Base-by-base conservation (phyloP, 1,139 yeast species). In the Pichia sorboxylosa region DNA sequence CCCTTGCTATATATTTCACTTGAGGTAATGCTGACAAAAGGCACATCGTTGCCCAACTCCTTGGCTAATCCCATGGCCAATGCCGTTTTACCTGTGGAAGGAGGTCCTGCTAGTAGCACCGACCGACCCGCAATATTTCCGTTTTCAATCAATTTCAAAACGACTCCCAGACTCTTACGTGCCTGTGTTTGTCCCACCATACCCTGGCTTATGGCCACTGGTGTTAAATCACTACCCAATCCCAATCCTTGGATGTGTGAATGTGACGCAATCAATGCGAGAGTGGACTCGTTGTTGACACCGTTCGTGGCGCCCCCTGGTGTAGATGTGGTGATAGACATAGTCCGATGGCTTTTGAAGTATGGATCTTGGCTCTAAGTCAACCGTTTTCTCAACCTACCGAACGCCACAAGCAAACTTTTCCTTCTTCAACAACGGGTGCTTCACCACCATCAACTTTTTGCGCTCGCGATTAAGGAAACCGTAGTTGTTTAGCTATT, bases 41-140 rank as follows among this genome's bases (percentile, higher is more conserved):
- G 98, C 27, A 92, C 96, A 48, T 87, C 95, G 15, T 62, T 52
- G 11, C 98, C 98, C 45, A 92, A 66, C 30, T 76, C 73, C 57
- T 90, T 97, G 10, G 95, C 71, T 38, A 90, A 65, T 19, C 96
- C 99, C 90, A 87, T 85, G 19, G 99, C 99, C 50, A 92, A 77
- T 32, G 99, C 99, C 9, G 99, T 92, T 57, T 92, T 92, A 57
- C 99, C 99, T 2, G 98, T 92, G 1, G 94, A 81, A 22, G 98
- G 98, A 8, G 98, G 98, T 6, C 99, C 99, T 0, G 98, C 97
- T 41, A 92, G 69, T 45, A 92, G 63, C 21, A 87, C 92, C 1
- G 97, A 97, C 45, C 97, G 73, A 14, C 99, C 99, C 6, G 98
- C 97, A 52, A 92, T 90, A 45, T 82, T 73, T 23, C 96, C 95